phyloP scores from a whole-genome alignment of 164 flowering plant genomes.

The Echeveria elegans region DNA sequence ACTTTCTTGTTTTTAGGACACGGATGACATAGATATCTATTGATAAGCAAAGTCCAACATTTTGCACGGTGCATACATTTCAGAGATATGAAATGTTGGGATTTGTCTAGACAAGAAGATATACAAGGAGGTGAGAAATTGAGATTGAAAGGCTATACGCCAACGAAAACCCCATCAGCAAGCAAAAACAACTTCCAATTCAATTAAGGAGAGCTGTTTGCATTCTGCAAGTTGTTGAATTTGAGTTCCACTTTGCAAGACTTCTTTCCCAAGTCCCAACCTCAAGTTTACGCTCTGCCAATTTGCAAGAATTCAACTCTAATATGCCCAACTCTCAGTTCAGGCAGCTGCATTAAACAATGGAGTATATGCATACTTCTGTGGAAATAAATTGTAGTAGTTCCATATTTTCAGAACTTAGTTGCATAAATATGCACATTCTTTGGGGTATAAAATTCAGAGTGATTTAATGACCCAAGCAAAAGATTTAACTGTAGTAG shows the following conservation, averaged over 20 bases:
- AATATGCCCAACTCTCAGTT: not conserved
- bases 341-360: not conserved
- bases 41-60: not conserved
- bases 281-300: not conserved
- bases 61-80: not conserved
- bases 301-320: not conserved
- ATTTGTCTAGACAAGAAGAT: not conserved
- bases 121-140: not conserved
- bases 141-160: not conserved
- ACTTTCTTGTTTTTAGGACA: too few relatives aligned
- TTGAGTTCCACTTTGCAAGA: conserved; percentile 3
- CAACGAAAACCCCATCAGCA: conserved; percentile 3
- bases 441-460: too few relatives aligned
- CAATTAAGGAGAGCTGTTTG: not conserved
- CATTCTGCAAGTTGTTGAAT: not conserved
- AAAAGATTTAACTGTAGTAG: too few relatives aligned
- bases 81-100: not conserved
- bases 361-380: too few relatives aligned
- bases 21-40: too few relatives aligned
- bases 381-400: too few relatives aligned
- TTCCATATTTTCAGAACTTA: too few relatives aligned
- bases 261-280: not conserved
- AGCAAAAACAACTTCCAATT: not conserved
- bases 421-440: too few relatives aligned
- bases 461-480: too few relatives aligned